phyloP scores from a whole-genome alignment of 768 basidiomycete species.

The Lactarius vividus region DNA sequence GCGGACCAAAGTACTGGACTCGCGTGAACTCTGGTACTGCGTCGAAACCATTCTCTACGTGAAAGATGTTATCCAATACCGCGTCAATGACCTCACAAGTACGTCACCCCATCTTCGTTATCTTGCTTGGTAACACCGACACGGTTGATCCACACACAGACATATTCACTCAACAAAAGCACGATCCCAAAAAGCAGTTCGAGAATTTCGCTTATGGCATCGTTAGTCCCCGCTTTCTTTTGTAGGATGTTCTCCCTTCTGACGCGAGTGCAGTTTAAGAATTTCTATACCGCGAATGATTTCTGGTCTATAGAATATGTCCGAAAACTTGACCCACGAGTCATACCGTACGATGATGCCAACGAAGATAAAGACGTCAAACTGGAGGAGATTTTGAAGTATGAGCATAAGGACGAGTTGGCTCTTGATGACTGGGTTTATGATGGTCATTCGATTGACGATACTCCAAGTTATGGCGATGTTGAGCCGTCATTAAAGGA shows the following conservation, averaged over 20 bases:
- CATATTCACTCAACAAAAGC: conserved; percentile 28
- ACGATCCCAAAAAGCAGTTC: conserved; percentile 27
- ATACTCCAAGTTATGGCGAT: background rate
- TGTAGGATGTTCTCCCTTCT: background rate
- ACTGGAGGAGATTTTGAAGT: conserved; percentile 8
- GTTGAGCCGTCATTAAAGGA: conserved; percentile 16
- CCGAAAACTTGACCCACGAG: background rate
- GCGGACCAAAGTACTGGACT: conserved; percentile 8
- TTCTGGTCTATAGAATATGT: conserved; percentile 11
- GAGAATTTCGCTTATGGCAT: conserved; percentile 29
- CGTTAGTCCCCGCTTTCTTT: conserved; percentile 14
- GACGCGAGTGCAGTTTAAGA: conserved; percentile 14
- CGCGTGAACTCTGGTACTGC: conserved; percentile 4
- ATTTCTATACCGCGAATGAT: background rate
- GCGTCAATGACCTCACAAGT: conserved; percentile 15
- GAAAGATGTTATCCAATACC: conserved; percentile 2
- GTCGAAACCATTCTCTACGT: background rate
- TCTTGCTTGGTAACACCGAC: background rate
- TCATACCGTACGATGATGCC: conserved; percentile 7
- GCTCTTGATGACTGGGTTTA: conserved; percentile 17
- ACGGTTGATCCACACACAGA: conserved; percentile 6
- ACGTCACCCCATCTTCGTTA: background rate
- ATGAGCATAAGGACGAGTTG: background rate
- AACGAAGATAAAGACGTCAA: conserved; percentile 17
- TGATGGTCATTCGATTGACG: conserved; percentile 18